Percentiles rank a stretch among this genome's conserved stretches.
These are phyloP conservation scores for Xerocomus cyaneibrunnescens DNA, from an alignment of 1,284 basidiomycete genomes.

Conservation along the genomic window DNA sequence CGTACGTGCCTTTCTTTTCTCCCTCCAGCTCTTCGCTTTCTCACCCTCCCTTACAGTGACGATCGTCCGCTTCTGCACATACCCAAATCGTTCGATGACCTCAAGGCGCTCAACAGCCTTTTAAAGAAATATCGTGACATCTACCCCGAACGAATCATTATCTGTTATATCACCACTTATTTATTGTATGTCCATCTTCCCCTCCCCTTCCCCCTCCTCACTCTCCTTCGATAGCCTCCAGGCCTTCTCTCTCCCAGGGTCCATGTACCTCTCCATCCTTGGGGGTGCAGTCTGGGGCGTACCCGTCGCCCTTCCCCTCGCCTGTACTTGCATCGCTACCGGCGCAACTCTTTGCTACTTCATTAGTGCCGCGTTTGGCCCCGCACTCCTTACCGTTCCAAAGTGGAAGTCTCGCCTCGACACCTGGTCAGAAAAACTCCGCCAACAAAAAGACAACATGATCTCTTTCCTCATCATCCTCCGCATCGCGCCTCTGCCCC, in stretches of 20 bases:
- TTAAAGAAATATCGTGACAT: slow-evolving; percentile 89
- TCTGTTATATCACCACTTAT: slow-evolving; percentile 86
- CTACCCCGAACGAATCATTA: slow-evolving; percentile 76
- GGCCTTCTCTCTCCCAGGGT: slow-evolving; percentile 94
- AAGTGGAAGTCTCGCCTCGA: slow-evolving; percentile 82
- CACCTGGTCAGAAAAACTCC: slow-evolving; percentile 76
- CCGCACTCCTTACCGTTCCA: slow-evolving; percentile 82
- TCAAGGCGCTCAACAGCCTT: slow-evolving; percentile 77
- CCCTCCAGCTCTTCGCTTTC: background rate
- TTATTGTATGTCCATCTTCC: slow-evolving; percentile 68
- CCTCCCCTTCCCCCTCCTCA: slow-evolving; percentile 9
- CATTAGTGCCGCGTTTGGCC: slow-evolving; percentile 87
- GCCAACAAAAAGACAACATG: slow-evolving; percentile 73
- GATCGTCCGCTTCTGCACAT: slow-evolving; percentile 75
- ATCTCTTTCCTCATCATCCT: slow-evolving; percentile 90
- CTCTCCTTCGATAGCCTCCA: slow-evolving; percentile 65
- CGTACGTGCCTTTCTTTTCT: slow-evolving; percentile 48
- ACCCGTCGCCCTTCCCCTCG: slow-evolving; percentile 84
- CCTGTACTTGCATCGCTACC: slow-evolving; percentile 88
- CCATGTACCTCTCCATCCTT: slow-evolving; percentile 97
- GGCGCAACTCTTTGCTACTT: slow-evolving; percentile 94
- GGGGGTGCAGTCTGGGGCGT: slow-evolving; percentile 97
- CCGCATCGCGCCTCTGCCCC: slow-evolving; percentile 92
- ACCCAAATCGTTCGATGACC: slow-evolving; percentile 80
- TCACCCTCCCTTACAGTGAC: slow-evolving; percentile 44